These are phyloP conservation scores for Penicillium pancosmium DNA, from an alignment of 495 filamentous ascomycete genomes.

Conservation along the genomic window DNA sequence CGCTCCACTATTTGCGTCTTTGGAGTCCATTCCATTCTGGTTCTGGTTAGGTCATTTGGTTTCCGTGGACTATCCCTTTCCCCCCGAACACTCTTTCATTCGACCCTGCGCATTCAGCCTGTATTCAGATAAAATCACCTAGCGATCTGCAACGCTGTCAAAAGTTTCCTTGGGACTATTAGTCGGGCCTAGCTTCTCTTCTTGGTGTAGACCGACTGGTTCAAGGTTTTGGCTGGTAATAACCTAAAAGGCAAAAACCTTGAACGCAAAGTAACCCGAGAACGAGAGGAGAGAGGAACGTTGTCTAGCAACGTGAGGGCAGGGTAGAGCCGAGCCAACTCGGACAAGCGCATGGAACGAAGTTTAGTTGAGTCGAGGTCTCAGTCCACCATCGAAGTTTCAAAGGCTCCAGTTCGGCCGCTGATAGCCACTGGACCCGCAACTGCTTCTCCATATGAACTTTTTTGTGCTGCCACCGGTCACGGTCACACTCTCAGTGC, in stretches of 20 bases:
- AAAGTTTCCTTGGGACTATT: conserved; percentile 3
- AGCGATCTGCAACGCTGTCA: conserved; percentile 6
- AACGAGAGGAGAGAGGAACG: not conserved
- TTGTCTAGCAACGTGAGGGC: not conserved
- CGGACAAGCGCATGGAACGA: not conserved
- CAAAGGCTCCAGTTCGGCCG: conserved; percentile 1
- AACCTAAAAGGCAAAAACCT: conserved; percentile 4
- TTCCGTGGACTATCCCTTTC: not conserved
- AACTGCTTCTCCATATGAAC: not conserved
- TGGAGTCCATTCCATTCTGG: not conserved
- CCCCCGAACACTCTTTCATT: not conserved
- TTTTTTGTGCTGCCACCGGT: not conserved
- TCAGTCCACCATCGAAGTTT: conserved; percentile 3
- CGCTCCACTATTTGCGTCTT: not conserved
- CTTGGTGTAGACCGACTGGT: conserved; percentile 2
- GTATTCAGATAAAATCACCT: not conserved
- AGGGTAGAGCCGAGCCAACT: not conserved
- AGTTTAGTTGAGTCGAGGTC: conserved; percentile 2
- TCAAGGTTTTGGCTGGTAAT: conserved; percentile 1
- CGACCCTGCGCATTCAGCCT: not conserved
- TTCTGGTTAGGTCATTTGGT: not conserved
- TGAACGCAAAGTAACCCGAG: not conserved
- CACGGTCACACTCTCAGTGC: too few species aligned
- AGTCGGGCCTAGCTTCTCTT: conserved; percentile 18
- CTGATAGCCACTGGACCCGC: not conserved